Conservation (phyloP, 208 protist genomes). For the Entamoeba invadens region DNA sequence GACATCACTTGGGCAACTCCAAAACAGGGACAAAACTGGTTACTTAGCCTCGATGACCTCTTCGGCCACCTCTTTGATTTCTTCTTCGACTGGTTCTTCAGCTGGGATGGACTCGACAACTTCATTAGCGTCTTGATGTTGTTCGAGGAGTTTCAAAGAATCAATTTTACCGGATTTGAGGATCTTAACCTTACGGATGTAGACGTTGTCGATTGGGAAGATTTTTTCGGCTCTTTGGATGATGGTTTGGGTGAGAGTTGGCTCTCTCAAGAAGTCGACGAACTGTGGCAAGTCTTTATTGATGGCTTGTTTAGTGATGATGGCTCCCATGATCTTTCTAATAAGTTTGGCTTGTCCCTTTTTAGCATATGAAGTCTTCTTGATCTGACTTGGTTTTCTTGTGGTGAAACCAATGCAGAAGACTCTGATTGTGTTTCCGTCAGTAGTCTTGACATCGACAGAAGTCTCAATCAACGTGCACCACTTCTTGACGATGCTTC, state of each 20-base stretch:
- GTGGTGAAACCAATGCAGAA: slow-evolving; percentile 93
- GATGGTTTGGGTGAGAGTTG: slow-evolving; percentile 79
- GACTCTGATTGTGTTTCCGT: slow-evolving; percentile 80
- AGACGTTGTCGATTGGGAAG: slow-evolving; percentile 86
- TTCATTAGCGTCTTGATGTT: neutral
- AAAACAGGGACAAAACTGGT: too few relatives aligned
- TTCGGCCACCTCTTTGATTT: neutral
- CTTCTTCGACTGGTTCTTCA: neutral
- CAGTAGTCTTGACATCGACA: slow-evolving; percentile 76
- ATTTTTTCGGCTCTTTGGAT: slow-evolving; percentile 67
- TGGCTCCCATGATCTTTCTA: slow-evolving; percentile 74
- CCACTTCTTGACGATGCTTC: slow-evolving; percentile 90
- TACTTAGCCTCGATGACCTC: too few relatives aligned
- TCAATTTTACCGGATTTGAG: slow-evolving; percentile 84
- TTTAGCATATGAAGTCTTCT: slow-evolving; percentile 90
- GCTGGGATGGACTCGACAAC: neutral
- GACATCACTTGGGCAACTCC: too few relatives aligned
- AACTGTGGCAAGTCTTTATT: slow-evolving; percentile 69
- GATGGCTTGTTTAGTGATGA: slow-evolving; percentile 64
- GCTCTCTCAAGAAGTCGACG: slow-evolving; percentile 62
- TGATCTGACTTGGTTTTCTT: slow-evolving; percentile 63
- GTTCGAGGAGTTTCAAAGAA: neutral
- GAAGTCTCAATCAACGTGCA: slow-evolving; percentile 81
- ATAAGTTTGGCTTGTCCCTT: slow-evolving; percentile 70
- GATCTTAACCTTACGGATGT: slow-evolving; percentile 88